phyloP scores from a whole-genome alignment of 768 basidiomycete species.

The Boletus speciosus region DNA sequence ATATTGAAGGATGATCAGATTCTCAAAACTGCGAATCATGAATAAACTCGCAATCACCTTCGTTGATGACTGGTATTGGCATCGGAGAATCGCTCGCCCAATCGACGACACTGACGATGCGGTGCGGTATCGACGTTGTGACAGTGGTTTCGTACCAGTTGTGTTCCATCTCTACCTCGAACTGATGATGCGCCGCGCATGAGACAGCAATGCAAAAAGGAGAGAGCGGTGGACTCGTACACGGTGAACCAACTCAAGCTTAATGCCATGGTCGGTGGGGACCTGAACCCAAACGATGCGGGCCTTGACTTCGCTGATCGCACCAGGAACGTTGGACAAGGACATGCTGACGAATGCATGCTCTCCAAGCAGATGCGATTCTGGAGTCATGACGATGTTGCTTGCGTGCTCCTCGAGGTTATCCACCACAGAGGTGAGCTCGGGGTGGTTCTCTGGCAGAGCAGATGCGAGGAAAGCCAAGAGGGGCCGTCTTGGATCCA shows the following conservation, averaged over 20 bases:
- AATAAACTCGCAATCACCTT: slow-evolving; percentile 14
- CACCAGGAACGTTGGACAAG: slow-evolving; percentile 54
- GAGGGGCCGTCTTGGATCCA: slow-evolving; percentile 52
- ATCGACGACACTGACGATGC: slow-evolving; percentile 86
- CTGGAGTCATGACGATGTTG: slow-evolving; percentile 44
- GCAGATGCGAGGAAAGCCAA: slow-evolving; percentile 79
- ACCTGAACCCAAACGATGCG: slow-evolving; percentile 80
- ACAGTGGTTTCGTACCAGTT: slow-evolving; percentile 96
- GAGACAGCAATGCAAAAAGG: background rate
- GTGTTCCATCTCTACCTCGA: slow-evolving; percentile 90
- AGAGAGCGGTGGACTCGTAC: slow-evolving; percentile 11
- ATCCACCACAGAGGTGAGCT: slow-evolving; percentile 42
- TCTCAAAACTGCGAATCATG: background rate
- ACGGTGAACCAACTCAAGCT: slow-evolving; percentile 65
- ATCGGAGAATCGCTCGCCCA: slow-evolving; percentile 84
- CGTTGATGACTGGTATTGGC: slow-evolving; percentile 17
- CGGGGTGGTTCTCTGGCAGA: slow-evolving; percentile 44
- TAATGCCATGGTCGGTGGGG: slow-evolving; percentile 58
- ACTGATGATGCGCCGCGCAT: slow-evolving; percentile 36
- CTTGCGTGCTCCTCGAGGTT: slow-evolving; percentile 50
- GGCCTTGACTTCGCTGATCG: slow-evolving; percentile 79
- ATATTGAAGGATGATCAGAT: slow-evolving; percentile 6
- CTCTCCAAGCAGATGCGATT: slow-evolving; percentile 45
- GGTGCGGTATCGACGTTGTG: slow-evolving; percentile 66
- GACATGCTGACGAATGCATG: slow-evolving; percentile 36